Evolutionary conservation across 2,329 filamentous ascomycete species (phyloP).

Genomic region (Aspergillus caelatus): DNA sequence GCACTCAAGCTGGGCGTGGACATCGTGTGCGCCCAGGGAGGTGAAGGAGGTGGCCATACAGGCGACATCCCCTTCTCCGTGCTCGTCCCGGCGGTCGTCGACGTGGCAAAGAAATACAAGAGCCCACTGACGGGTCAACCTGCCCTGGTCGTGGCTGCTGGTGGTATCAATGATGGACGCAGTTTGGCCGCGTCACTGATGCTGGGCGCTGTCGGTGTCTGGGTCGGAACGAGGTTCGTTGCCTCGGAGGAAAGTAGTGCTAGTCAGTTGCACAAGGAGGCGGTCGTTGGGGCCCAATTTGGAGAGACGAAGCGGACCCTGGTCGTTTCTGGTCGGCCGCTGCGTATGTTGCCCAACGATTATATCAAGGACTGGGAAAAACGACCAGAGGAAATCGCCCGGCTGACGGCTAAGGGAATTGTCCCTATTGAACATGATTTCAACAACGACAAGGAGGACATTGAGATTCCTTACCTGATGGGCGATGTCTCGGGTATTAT

Average conservation of each 20-base stretch:
- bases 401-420: constrained; percentile 73
- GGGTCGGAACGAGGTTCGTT: constrained; percentile 93
- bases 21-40: constrained; percentile 88
- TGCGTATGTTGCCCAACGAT: constrained; percentile 79
- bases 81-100: constrained; percentile 82
- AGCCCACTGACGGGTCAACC: constrained; percentile 70
- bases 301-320: constrained; percentile 81
- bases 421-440: constrained; percentile 83
- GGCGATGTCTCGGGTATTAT: constrained; percentile 87
- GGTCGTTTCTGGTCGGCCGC: constrained; percentile 77
- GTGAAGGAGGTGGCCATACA: constrained; percentile 91
- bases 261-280: constrained; percentile 78
- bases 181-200: constrained; percentile 80
- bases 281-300: constrained; percentile 77
- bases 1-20: constrained; percentile 85
- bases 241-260: constrained; percentile 80
- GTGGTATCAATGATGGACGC: constrained; percentile 81
- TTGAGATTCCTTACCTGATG: constrained; percentile 90
- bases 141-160: constrained; percentile 84
- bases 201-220: constrained; percentile 85
- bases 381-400: constrained; percentile 71
- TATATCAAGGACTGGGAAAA: constrained; percentile 83
- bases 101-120: constrained; percentile 73
- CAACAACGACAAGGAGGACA: constrained; percentile 71
- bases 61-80: constrained; percentile 85